Evolutionary conservation across 2,329 filamentous ascomycete genomes (phyloP).

Genomic region (Hypoxylon sp.): DNA sequence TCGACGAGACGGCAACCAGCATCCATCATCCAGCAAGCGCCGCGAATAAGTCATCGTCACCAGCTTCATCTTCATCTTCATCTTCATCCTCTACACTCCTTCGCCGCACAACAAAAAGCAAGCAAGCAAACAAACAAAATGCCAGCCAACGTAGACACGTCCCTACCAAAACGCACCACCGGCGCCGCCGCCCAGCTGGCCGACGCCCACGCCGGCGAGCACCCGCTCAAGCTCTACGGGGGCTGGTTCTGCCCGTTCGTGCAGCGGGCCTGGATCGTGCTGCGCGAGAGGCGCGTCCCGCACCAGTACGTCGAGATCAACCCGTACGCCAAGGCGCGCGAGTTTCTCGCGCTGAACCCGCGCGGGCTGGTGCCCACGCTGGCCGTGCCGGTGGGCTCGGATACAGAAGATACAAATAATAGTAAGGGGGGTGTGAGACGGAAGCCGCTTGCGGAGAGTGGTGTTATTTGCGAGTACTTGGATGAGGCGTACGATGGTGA

Average conservation of each 20-base stretch:
- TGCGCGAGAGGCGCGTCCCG: slow-evolving; percentile 76
- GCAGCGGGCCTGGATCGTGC: slow-evolving; percentile 76
- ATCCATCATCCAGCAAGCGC: slow-evolving; percentile 4
- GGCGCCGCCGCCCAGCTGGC: slow-evolving; percentile 60
- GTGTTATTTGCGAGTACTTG: slow-evolving; percentile 77
- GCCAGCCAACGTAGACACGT: slow-evolving; percentile 55
- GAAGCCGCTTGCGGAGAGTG: slow-evolving; percentile 76
- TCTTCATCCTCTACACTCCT: not conserved
- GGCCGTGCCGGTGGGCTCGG: slow-evolving; percentile 53
- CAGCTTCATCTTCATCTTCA: too few species aligned
- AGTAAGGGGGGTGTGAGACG: slow-evolving; percentile 33
- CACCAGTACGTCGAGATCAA: slow-evolving; percentile 83
- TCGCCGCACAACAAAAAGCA: too few species aligned
- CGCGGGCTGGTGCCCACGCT: slow-evolving; percentile 79
- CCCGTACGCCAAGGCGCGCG: slow-evolving; percentile 76
- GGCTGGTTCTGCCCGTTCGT: slow-evolving; percentile 79
- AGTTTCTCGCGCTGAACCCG: slow-evolving; percentile 76
- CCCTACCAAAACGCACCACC: slow-evolving; percentile 56
- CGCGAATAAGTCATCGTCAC: slow-evolving; percentile 9
- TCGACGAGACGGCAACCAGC: slow-evolving; percentile 11
- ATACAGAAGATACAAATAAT: too few species aligned
- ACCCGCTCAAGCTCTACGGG: slow-evolving; percentile 71
- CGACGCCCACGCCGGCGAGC: slow-evolving; percentile 54
- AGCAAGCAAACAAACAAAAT: too few species aligned
- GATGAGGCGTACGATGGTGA: slow-evolving; percentile 71